phyloP scores from a whole-genome alignment of 2,329 filamentous ascomycete species.

The Stemphylium vesicarium region DNA sequence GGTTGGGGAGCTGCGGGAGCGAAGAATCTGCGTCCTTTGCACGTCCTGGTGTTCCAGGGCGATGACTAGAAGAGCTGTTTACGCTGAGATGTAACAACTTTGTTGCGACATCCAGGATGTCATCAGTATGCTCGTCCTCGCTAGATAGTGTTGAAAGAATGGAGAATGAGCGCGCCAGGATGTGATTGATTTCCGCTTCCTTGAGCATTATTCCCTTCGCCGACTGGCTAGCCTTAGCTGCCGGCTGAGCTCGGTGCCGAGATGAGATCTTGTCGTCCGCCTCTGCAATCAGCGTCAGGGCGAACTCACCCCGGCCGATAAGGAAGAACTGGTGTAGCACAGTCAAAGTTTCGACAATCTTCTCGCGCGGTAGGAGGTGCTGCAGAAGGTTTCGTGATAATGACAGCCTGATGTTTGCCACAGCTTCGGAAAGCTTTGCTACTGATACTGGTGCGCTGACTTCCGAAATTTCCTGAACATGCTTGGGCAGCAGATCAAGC shows the following conservation, averaged over 20 bases:
- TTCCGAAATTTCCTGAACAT: slow-evolving; percentile 71
- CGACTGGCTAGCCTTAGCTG: slow-evolving; percentile 52
- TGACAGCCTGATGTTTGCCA: slow-evolving; percentile 78
- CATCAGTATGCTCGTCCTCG: slow-evolving; percentile 76
- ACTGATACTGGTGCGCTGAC: slow-evolving; percentile 77
- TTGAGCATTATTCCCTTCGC: slow-evolving; percentile 74
- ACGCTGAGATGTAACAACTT: slow-evolving; percentile 74
- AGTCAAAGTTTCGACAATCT: slow-evolving; percentile 77
- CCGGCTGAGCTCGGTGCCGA: slow-evolving; percentile 64
- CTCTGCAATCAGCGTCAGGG: slow-evolving; percentile 82
- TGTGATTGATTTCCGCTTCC: slow-evolving; percentile 81
- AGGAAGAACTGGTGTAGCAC: slow-evolving; percentile 87
- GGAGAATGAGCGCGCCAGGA: slow-evolving; percentile 79
- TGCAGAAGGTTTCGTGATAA: slow-evolving; percentile 85
- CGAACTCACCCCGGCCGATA: slow-evolving; percentile 87
- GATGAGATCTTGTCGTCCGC: slow-evolving; percentile 80
- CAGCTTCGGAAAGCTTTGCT: slow-evolving; percentile 71
- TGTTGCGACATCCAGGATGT: slow-evolving; percentile 81
- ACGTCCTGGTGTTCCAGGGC: slow-evolving; percentile 51
- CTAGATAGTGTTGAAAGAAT: slow-evolving; percentile 77
- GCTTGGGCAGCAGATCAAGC: slow-evolving; percentile 68
- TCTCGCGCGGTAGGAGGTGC: slow-evolving; percentile 76
- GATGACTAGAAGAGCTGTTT: slow-evolving; percentile 52
- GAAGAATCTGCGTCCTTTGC: slow-evolving; percentile 40
- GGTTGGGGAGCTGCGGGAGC: slow-evolving; percentile 48